Base-by-base conservation (phyloP, 192 early-diverging fungal genomes). In the Entophlyctis helioformis region DNA sequence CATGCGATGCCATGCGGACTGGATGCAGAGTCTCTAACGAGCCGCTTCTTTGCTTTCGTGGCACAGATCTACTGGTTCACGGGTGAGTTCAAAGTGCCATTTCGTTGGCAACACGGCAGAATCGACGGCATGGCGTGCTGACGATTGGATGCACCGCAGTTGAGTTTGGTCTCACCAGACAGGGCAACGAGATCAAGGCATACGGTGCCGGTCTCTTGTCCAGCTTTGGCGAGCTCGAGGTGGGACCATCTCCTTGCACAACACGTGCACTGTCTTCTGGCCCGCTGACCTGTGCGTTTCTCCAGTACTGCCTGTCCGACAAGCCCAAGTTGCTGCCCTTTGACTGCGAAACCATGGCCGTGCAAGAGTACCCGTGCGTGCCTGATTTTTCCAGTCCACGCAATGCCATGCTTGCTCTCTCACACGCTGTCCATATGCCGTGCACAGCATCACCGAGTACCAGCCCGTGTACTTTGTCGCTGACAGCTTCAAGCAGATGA, bases 381-480 rank as follows among this genome's bases (percentile, higher is more conserved):
- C 3, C 8, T 49, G 2, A 3, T 25, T 21, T 27, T 10, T 23
- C 21, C 22, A 10, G 39, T 24, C 10, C 8, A 10, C 24, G 16
- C 39, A 21, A 6, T 15, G 20, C 4, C 16, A 39, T 15, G n/a
- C 20, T 39, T 39, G 16, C 4, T 21, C n/a, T 3, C 5, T 21
- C 37, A 13, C 15, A 32, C 22, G 31, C 13, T 21, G 11, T 21
- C 15, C 37, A 24, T 50, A 3, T 47, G 11, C 2, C 11, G 20
- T 8, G 22, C 15, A 18, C 43, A 63, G 61, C 13, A 89, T 97
- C 48, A 92, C 89, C 1, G 71, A 88, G 58, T 97, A 84, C 78
- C 93, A 97, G 68, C 87, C 88, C 15, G 50, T 83, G 13, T 97
- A 97, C 62, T 97, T 88, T 79, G 86, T 97, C 2, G 90, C 90